Evolutionary conservation across 768 basidiomycete species (phyloP).

Genomic region (Mycena latifolia): DNA sequence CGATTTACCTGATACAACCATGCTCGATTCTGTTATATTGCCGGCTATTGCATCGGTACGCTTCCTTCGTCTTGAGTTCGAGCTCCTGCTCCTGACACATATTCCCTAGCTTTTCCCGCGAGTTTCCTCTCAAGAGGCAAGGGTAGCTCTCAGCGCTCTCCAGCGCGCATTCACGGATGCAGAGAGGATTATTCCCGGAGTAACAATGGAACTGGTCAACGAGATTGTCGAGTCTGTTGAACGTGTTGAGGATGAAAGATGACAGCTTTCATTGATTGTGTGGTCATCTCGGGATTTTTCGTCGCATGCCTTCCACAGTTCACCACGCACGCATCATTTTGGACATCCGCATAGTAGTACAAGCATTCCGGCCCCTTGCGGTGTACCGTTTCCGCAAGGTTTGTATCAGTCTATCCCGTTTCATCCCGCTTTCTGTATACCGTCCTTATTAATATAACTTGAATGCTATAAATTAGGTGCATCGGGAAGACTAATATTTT

Average conservation of each 20-base stretch:
- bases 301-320: constrained; percentile 19
- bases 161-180: constrained; percentile 96
- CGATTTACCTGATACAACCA: constrained; percentile 84
- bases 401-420: constrained; percentile 26
- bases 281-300: constrained; percentile 4
- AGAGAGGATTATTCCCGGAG: constrained; percentile 95
- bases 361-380: constrained; percentile 20
- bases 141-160: constrained; percentile 85
- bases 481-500: constrained; percentile 21
- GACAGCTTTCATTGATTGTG: constrained; percentile 36
- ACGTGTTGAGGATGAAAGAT: constrained; percentile 85
- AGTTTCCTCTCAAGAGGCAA: constrained; percentile 92
- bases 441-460: constrained; percentile 41
- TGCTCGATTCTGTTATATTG: constrained; percentile 95
- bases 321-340: constrained; percentile 32
- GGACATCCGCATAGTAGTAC: constrained; percentile 34
- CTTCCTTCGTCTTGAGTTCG: constrained; percentile 26
- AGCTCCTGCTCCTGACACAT: constrained; percentile 15
- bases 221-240: constrained; percentile 96
- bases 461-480: constrained; percentile 34
- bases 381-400: constrained; percentile 24
- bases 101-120: constrained; percentile 84
- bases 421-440: constrained; percentile 42
- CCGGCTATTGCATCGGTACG: constrained; percentile 96
- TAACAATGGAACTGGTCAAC: constrained; percentile 92